Conservation (phyloP, 2,329 filamentous ascomycete species). For the Penicillium fuscoglaucum region DNA sequence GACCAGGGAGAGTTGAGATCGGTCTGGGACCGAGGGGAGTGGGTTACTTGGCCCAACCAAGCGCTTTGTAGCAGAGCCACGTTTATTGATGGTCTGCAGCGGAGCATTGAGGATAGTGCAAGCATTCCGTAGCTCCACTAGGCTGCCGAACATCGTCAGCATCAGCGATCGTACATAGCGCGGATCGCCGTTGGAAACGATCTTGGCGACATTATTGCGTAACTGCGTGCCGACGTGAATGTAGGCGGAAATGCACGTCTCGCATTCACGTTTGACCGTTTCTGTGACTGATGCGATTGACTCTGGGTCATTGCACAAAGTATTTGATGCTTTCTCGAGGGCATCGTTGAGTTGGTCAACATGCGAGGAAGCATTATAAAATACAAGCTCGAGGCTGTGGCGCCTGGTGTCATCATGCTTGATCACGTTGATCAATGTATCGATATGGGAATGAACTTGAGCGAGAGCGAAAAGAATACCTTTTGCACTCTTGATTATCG, state of each 20-base stretch:
- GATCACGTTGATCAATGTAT: slow-evolving; percentile 49
- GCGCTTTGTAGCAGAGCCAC: slow-evolving; percentile 28
- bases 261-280: slow-evolving; percentile 48
- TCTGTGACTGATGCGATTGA: slow-evolving; percentile 43
- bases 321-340: slow-evolving; percentile 51
- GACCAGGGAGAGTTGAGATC: slow-evolving; percentile 32
- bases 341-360: slow-evolving; percentile 59
- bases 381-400: slow-evolving; percentile 56
- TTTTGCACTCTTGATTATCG: slow-evolving; percentile 57
- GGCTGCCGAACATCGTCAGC: slow-evolving; percentile 58
- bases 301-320: slow-evolving; percentile 53
- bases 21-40: slow-evolving; percentile 26
- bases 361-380: slow-evolving; percentile 57
- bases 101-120: slow-evolving; percentile 53
- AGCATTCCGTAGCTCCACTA: slow-evolving; percentile 61
- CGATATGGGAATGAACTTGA: slow-evolving; percentile 51
- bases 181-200: slow-evolving; percentile 56
- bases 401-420: slow-evolving; percentile 49
- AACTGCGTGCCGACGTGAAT: slow-evolving; percentile 52
- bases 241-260: slow-evolving; percentile 53
- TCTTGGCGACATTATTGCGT: slow-evolving; percentile 50
- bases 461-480: slow-evolving; percentile 57
- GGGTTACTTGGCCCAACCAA: slow-evolving; percentile 35
- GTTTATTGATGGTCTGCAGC: slow-evolving; percentile 32
- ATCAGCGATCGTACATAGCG: slow-evolving; percentile 60